Evolutionary conservation across 805 yeast species (phyloP).

Genomic region (Ascoidea rubescens): DNA sequence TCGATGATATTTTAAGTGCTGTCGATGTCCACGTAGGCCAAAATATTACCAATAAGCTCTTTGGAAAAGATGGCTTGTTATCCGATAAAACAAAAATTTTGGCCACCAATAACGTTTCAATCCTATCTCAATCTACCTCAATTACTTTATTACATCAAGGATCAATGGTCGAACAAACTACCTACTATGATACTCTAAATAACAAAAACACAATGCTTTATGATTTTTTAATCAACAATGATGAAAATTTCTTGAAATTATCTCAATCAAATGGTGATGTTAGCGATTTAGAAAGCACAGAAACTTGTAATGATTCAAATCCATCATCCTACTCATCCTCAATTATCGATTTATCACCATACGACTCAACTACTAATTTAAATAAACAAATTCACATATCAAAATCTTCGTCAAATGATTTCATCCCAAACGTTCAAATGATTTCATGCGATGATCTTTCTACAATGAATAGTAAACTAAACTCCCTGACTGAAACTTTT

Average conservation of each 20-base stretch:
- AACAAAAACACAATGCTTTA: no score
- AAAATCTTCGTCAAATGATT: not conserved
- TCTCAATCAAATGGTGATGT: not conserved
- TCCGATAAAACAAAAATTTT: slow-evolving; percentile 36
- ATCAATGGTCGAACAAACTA: slow-evolving; percentile 41
- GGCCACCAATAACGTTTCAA: slow-evolving; percentile 44
- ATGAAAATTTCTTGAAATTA: not conserved
- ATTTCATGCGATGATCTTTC: not conserved
- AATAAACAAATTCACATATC: not conserved
- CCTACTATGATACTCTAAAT: slow-evolving; percentile 22
- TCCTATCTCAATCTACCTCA: slow-evolving; percentile 37
- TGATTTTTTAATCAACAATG: not conserved
- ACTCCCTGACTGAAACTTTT: slow-evolving; percentile 10
- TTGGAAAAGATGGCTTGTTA: slow-evolving; percentile 30
- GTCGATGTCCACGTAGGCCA: slow-evolving; percentile 60
- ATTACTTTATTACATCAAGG: slow-evolving; percentile 30
- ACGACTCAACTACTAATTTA: not conserved
- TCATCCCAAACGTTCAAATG: not conserved
- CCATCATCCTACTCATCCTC: not conserved
- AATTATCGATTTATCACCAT: not conserved
- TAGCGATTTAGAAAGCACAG: not conserved
- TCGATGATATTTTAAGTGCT: slow-evolving; percentile 58
- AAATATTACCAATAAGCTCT: slow-evolving; percentile 35
- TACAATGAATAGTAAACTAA: not conserved
- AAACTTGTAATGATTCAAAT: not conserved